Conservation (phyloP, 1,139 yeast genomes). For the Taiozyma sp. region DNA sequence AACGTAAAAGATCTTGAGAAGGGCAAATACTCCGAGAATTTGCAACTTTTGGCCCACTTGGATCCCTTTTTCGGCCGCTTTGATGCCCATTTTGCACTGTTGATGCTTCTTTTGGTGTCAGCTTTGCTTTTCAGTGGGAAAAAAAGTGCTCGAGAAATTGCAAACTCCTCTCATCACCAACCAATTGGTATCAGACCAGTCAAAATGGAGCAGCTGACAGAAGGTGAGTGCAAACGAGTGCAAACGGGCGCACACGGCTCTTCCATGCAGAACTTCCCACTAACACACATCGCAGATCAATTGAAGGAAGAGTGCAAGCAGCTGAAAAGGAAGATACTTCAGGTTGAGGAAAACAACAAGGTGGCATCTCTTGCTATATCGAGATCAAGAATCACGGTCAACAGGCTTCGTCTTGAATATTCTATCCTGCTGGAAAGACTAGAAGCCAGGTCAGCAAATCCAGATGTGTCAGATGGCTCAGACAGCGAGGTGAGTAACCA, state of each 20-base stretch:
- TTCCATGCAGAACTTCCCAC: not conserved
- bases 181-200: not conserved
- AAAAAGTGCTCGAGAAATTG: not conserved
- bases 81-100: not conserved
- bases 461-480: constrained; percentile 14
- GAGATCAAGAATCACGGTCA: constrained; percentile 72
- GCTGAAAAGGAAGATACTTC: constrained; percentile 64
- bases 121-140: not conserved
- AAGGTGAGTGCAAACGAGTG: not conserved
- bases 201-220: not conserved
- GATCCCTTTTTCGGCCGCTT: not conserved
- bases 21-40: not conserved
- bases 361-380: constrained; percentile 71
- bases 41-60: not conserved
- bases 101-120: not conserved
- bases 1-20: not conserved
- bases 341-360: constrained; percentile 79
- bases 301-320: constrained; percentile 33
- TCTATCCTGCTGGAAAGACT: constrained; percentile 74
- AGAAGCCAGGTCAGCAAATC: constrained; percentile 47
- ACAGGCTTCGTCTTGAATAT: constrained; percentile 79
- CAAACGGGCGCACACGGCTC: too few species aligned
- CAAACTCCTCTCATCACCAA: not conserved
- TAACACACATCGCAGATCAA: not conserved
- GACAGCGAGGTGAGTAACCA: constrained; percentile 7